Evolutionary conservation across 208 protist species (phyloP).

Genomic region (Porcisia deanei): DNA sequence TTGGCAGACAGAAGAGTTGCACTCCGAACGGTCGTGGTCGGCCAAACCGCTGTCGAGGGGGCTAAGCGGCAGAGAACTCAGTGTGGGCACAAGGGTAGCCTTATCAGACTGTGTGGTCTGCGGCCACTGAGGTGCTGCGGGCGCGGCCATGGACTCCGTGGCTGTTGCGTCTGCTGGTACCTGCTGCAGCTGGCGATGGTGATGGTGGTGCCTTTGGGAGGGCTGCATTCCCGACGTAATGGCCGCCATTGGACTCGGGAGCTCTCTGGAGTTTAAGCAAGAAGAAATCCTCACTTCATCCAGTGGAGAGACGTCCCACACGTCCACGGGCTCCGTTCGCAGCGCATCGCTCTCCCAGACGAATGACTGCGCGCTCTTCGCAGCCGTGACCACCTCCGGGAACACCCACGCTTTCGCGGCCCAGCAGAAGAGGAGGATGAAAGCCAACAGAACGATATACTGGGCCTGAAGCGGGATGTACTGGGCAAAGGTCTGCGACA

Average conservation of each 20-base stretch:
- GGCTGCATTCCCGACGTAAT: not conserved
- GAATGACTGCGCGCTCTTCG: constrained; percentile 41
- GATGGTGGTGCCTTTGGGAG: not conserved
- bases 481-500: constrained; percentile 53
- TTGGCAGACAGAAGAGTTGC: not conserved
- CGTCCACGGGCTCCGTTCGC: constrained; percentile 45
- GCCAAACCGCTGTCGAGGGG: not conserved
- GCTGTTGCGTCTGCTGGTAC: not conserved
- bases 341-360: constrained; percentile 69
- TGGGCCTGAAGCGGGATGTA: constrained; percentile 52
- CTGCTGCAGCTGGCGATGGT: not conserved
- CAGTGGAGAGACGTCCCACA: not conserved
- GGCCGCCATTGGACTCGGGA: not conserved
- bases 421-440: constrained; percentile 51
- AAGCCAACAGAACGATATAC: constrained; percentile 44
- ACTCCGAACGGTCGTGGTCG: not conserved
- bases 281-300: constrained; percentile 28
- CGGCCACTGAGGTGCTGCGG: not conserved
- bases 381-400: constrained; percentile 47
- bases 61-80: not conserved
- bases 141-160: not conserved
- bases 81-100: not conserved
- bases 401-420: constrained; percentile 36
- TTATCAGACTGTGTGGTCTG: not conserved
- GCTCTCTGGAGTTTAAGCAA: constrained; percentile 21